A percentile compares a stretch with the other conserved stretches of the same genome.
These are phyloP conservation scores for Diaporthe sp. DNA, from an alignment of 2,329 filamentous ascomycete species.

Conservation along the genomic window DNA sequence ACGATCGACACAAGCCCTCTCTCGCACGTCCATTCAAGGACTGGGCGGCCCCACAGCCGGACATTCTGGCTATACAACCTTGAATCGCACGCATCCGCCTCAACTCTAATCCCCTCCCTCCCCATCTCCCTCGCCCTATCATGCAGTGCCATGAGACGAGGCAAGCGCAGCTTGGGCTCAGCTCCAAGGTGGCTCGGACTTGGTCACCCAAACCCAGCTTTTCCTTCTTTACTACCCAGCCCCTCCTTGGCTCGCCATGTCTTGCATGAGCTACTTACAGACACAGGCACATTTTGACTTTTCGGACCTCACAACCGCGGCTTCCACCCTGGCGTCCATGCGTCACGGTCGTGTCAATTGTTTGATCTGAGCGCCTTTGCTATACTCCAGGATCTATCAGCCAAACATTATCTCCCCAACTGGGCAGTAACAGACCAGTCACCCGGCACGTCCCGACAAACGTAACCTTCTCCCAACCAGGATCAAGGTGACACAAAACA, in stretches of 20 bases:
- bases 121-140: not conserved
- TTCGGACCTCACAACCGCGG: not conserved
- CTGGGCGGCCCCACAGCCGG: constrained; percentile 8
- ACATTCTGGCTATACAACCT: constrained; percentile 12
- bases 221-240: not conserved
- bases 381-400: not conserved
- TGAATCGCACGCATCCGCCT: constrained; percentile 14
- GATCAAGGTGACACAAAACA: not conserved
- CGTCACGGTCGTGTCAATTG: constrained; percentile 5
- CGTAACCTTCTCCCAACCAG: too few species aligned
- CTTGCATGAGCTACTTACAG: constrained; percentile 16
- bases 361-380: constrained; percentile 11
- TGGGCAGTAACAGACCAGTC: not conserved
- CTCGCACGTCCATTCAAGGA: constrained; percentile 6
- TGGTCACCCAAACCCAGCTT: not conserved
- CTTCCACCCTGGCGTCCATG: not conserved
- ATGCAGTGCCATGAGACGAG: not conserved
- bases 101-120: constrained; percentile 8
- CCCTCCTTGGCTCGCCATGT: constrained; percentile 16
- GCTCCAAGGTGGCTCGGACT: constrained; percentile 14
- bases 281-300: constrained; percentile 8
- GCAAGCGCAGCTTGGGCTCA: constrained; percentile 1
- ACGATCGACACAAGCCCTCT: constrained; percentile 9
- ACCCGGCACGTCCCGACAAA: not conserved
- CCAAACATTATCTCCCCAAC: not conserved